Evolutionary conservation across 176 grass and related monocot genomes (phyloP).

Genomic region (Poa pratensis): DNA sequence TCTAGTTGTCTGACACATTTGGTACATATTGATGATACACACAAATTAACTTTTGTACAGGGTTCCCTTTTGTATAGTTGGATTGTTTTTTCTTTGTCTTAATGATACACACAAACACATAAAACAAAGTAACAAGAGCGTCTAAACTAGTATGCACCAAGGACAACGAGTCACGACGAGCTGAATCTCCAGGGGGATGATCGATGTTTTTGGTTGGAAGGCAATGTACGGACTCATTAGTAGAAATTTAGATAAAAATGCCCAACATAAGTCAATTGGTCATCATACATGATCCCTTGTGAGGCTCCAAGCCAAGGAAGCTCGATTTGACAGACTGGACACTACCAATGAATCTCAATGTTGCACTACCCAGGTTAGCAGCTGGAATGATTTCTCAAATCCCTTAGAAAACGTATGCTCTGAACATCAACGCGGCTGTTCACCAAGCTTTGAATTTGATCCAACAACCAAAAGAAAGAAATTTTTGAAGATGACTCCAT

Average conservation of each 20-base stretch:
- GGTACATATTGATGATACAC: not conserved
- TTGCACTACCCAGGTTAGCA: not conserved
- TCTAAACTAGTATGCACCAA: no score
- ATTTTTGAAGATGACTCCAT: not conserved
- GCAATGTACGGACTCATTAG: not conserved
- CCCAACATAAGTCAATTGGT: not conserved
- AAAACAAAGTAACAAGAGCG: no score
- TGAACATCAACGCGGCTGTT: not conserved
- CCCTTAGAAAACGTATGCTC: not conserved
- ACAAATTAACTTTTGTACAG: not conserved
- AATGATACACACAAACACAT: not conserved
- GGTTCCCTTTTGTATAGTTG: not conserved
- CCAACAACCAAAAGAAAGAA: not conserved
- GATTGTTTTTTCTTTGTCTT: not conserved
- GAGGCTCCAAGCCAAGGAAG: not conserved
- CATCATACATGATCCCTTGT: not conserved
- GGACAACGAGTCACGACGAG: no score
- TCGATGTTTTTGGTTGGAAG: no score
- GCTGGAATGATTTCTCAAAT: not conserved
- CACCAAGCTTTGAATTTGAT: slow-evolving; percentile 11
- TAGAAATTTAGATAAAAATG: not conserved
- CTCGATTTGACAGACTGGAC: not conserved
- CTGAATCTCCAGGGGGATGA: no score
- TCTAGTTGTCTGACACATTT: no score
- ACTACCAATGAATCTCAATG: not conserved